Conservation (phyloP, 2,329 filamentous ascomycete genomes). For the Fusarium sp. region DNA sequence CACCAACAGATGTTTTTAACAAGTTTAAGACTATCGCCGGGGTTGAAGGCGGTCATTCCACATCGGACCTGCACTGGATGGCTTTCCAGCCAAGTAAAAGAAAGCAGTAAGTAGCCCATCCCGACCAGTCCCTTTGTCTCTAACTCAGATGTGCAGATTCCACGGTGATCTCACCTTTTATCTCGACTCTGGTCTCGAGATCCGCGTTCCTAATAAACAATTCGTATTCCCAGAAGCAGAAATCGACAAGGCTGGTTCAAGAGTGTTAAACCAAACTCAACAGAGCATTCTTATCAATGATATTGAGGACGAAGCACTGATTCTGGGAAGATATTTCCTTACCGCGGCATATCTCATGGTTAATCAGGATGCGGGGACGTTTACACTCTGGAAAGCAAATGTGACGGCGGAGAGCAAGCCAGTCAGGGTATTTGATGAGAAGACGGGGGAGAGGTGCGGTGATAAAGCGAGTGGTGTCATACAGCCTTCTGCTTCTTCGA, state of each 20-base stretch:
- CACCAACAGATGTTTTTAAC: conserved; percentile 29
- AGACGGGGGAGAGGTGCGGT: conserved; percentile 12
- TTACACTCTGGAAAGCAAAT: conserved; percentile 52
- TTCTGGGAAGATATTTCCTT: conserved; percentile 50
- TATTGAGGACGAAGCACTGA: conserved; percentile 33
- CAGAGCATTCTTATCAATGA: conserved; percentile 45
- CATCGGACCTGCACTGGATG: conserved; percentile 34
- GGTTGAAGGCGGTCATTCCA: not conserved
- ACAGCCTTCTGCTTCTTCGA: conserved; percentile 17
- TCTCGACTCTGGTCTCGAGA: conserved; percentile 43
- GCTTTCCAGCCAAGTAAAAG: conserved; percentile 27
- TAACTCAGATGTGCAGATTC: conserved; percentile 29
- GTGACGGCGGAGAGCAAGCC: conserved; percentile 30
- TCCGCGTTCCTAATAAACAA: conserved; percentile 48
- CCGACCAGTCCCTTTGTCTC: rapidly evolving
- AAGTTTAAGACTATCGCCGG: conserved; percentile 37
- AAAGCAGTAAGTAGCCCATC: conserved; percentile 11
- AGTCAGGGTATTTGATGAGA: conserved; percentile 19
- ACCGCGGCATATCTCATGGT: conserved; percentile 53
- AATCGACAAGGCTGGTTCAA: conserved; percentile 44
- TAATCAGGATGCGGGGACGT: conserved; percentile 48
- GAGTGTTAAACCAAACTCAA: conserved; percentile 17
- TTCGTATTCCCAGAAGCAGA: conserved; percentile 46
- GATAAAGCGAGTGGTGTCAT: conserved; percentile 10
- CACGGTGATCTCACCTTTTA: conserved; percentile 47